Evolutionary conservation across 768 basidiomycete species (phyloP).

Genomic region (Megacollybia marginata): DNA sequence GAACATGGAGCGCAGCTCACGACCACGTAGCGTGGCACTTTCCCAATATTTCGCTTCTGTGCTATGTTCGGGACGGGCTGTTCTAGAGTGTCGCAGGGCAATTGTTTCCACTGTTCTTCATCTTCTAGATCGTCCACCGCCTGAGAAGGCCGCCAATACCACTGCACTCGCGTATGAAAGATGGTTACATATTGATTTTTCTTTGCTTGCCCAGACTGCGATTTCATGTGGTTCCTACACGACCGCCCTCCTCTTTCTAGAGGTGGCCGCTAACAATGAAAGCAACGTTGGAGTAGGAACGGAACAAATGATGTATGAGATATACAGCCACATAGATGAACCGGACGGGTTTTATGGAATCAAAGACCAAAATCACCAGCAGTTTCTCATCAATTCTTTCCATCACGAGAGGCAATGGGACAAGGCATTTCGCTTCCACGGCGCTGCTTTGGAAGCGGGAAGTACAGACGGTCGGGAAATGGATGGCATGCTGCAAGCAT

Average conservation of each 20-base stretch:
- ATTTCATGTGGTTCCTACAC: constrained; percentile 79
- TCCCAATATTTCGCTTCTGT: constrained; percentile 55
- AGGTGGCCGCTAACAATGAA: constrained; percentile 57
- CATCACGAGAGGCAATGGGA: constrained; percentile 93
- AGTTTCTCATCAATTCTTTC: constrained; percentile 76
- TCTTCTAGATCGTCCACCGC: constrained; percentile 46
- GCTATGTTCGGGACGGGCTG: constrained; percentile 31
- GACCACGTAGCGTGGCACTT: constrained; percentile 18
- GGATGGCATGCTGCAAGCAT: constrained; percentile 67
- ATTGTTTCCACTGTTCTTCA: constrained; percentile 76
- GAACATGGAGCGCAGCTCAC: too few species aligned
- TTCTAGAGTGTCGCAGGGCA: constrained; percentile 39
- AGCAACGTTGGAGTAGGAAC: constrained; percentile 21
- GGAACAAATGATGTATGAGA: constrained; percentile 79
- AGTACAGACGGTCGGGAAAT: constrained; percentile 32
- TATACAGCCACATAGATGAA: constrained; percentile 94
- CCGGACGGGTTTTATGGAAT: constrained; percentile 99
- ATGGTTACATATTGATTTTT: constrained; percentile 78
- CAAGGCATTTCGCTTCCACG: constrained; percentile 85
- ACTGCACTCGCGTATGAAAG: constrained; percentile 51
- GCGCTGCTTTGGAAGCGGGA: constrained; percentile 71
- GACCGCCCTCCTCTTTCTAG: constrained; percentile 84
- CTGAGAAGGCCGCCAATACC: constrained; percentile 25
- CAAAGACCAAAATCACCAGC: constrained; percentile 64
- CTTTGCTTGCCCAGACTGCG: constrained; percentile 65